Evolutionary conservation across 352 stramenopile species (phyloP).

Genomic region (Phytophthora podocarpi): DNA sequence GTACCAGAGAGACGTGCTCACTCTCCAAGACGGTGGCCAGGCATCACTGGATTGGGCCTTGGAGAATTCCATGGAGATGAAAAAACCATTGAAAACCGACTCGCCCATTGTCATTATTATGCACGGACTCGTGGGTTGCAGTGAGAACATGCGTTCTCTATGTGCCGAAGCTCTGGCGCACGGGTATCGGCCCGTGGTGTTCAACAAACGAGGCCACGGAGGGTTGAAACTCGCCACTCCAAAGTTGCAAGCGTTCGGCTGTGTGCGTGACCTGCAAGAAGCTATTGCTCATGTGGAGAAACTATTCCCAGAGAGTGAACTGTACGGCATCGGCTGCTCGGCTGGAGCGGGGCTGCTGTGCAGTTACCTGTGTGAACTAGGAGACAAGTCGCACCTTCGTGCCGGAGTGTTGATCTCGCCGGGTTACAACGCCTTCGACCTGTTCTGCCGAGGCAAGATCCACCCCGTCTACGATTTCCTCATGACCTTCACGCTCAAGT

Average conservation of each 20-base stretch:
- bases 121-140: constrained; percentile 75
- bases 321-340: constrained; percentile 79
- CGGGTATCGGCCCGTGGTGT: constrained; percentile 81
- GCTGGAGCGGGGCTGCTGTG: constrained; percentile 70
- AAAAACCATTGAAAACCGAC: constrained; percentile 25
- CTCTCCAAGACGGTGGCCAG: constrained; percentile 64
- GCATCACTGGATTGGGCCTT: constrained; percentile 73
- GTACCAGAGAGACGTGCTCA: constrained; percentile 68
- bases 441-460: constrained; percentile 75
- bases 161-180: constrained; percentile 62
- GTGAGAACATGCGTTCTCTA: constrained; percentile 60
- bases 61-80: constrained; percentile 32
- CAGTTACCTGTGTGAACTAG: constrained; percentile 76
- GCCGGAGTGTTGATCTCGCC: constrained; percentile 76
- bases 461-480: constrained; percentile 78
- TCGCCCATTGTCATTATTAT: constrained; percentile 68
- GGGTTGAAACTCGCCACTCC: constrained; percentile 63
- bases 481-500: constrained; percentile 79
- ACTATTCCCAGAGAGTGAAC: constrained; percentile 45
- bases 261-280: constrained; percentile 56
- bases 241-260: constrained; percentile 77
- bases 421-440: constrained; percentile 74
- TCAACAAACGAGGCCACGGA: constrained; percentile 86
- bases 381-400: constrained; percentile 49
- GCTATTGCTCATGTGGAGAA: constrained; percentile 59